phyloP scores from a whole-genome alignment of 2,329 filamentous ascomycete species.

The Epichloe gansuensis region DNA sequence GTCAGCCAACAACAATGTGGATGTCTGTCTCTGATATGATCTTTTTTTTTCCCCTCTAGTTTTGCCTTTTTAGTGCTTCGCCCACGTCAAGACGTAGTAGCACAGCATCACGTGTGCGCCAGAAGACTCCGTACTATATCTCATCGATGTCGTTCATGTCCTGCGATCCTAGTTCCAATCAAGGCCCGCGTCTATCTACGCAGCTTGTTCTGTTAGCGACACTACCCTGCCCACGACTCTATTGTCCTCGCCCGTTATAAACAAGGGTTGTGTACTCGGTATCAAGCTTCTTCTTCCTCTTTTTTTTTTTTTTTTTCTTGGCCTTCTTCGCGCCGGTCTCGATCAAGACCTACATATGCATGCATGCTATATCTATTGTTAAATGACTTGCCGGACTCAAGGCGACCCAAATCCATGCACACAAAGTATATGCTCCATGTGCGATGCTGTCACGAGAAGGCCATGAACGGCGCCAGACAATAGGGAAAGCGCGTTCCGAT shows the following conservation, averaged over 20 bases:
- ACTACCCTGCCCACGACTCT: not conserved
- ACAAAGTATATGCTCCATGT: no score
- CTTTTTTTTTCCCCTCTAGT: no score
- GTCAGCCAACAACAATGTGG: no score
- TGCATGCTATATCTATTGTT: not conserved
- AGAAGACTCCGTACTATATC: no score
- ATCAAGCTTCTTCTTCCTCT: no score
- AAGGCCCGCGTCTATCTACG: not conserved
- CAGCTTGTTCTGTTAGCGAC: not conserved
- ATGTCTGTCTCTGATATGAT: no score
- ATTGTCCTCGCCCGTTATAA: not conserved
- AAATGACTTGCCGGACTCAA: not conserved
- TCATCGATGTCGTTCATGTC: no score
- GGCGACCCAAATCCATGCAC: not conserved
- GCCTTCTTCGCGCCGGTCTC: not conserved
- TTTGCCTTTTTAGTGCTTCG: not conserved
- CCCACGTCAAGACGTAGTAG: not conserved
- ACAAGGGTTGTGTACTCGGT: no score
- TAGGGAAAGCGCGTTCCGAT: not conserved
- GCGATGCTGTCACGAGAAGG: not conserved
- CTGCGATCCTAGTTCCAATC: no score
- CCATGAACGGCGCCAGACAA: not conserved
- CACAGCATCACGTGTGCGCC: not conserved
- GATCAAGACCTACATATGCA: not conserved
- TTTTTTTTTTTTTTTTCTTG: no score